A percentile compares a stretch with the other conserved stretches of the same genome.
Evolutionary conservation across 768 basidiomycete species (phyloP).

Genomic region (Boletus rubropictus): DNA sequence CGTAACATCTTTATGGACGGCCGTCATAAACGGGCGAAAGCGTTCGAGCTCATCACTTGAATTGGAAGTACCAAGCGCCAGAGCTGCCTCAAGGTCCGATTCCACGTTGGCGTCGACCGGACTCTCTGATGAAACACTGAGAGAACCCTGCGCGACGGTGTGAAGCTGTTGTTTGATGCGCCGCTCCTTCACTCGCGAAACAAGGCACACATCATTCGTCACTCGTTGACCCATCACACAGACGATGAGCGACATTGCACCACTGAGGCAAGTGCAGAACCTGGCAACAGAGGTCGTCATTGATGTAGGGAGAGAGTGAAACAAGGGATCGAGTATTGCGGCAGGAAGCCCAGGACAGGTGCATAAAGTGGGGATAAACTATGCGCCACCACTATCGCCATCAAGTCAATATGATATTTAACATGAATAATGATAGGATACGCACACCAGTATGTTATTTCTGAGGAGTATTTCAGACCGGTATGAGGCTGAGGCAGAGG

Average conservation of each 20-base stretch:
- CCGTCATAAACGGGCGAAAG: slow-evolving; percentile 4
- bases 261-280: neutral
- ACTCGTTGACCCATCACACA: slow-evolving; percentile 1
- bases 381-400: slow-evolving; percentile 67
- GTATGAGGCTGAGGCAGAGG: neutral
- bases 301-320: slow-evolving; percentile 12
- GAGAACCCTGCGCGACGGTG: slow-evolving; percentile 4
- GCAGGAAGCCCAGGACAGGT: slow-evolving; percentile 7
- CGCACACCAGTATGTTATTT: slow-evolving; percentile 97
- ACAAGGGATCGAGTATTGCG: slow-evolving; percentile 17
- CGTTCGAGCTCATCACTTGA: slow-evolving; percentile 7
- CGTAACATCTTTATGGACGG: slow-evolving; percentile 32
- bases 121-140: slow-evolving; percentile 1
- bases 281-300: slow-evolving; percentile 3
- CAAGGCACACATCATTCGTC: slow-evolving; percentile 2
- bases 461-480: slow-evolving; percentile 36
- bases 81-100: slow-evolving; percentile 14
- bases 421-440: slow-evolving; percentile 21
- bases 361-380: slow-evolving; percentile 25
- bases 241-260: neutral
- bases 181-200: neutral
- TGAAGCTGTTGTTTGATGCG: slow-evolving; percentile 4
- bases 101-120: neutral
- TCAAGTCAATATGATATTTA: slow-evolving; percentile 23
- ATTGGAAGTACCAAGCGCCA: slow-evolving; percentile 23